A percentile compares a stretch with the other conserved stretches of the same genome.
phyloP scores from a whole-genome alignment of 257 asterid species.

The Striga asiatica region DNA sequence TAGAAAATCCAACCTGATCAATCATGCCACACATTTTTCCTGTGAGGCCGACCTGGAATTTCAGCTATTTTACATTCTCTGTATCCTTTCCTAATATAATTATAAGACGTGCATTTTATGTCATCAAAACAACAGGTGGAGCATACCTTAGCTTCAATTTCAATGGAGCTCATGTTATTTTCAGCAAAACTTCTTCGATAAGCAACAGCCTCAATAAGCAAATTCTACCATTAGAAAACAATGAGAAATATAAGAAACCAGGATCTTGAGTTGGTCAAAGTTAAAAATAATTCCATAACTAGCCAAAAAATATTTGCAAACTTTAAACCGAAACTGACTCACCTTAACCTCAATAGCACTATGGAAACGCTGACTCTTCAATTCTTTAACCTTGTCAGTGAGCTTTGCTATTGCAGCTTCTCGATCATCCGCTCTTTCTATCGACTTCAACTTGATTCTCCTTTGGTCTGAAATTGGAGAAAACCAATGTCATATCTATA shows the following conservation, averaged over 20 bases:
- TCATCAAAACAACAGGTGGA: constrained; percentile 7
- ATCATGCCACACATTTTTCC: not conserved
- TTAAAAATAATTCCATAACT: constrained; percentile 3
- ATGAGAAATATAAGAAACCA: constrained; percentile 11
- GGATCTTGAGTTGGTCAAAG: constrained; percentile 14
- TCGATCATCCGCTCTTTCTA: constrained; percentile 53
- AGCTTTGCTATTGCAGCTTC: constrained; percentile 43
- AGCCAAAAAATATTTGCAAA: constrained; percentile 16
- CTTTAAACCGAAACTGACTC: constrained; percentile 7
- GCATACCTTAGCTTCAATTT: constrained; percentile 65
- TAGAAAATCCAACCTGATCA: not conserved
- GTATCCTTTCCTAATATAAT: not conserved
- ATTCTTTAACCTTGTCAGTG: constrained; percentile 36
- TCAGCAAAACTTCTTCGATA: constrained; percentile 59
- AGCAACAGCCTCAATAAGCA: constrained; percentile 66
- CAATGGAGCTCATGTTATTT: constrained; percentile 44
- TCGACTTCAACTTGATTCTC: constrained; percentile 39
- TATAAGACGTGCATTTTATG: not conserved
- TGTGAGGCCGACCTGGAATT: not conserved
- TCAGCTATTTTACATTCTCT: not conserved
- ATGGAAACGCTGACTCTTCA: constrained; percentile 48
- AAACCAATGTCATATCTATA: not conserved
- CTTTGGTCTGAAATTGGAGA: constrained; percentile 37
- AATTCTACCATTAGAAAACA: constrained; percentile 36
- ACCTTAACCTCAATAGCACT: constrained; percentile 61